phyloP scores from a whole-genome alignment of 495 filamentous ascomycete species.

The Rhypophila decipiens region DNA sequence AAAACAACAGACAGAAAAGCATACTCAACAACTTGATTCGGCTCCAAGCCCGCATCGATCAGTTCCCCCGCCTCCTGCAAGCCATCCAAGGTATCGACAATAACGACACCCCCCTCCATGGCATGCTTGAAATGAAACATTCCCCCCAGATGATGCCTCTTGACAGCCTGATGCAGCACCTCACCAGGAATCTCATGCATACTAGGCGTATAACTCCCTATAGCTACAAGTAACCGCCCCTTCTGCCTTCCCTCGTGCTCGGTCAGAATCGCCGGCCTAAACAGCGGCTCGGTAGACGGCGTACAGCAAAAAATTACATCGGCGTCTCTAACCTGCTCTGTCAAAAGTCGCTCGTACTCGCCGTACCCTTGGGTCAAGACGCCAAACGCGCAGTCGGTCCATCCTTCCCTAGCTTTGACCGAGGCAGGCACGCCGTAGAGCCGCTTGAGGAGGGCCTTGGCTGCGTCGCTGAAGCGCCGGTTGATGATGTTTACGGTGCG shows the following conservation, averaged over 20 bases:
- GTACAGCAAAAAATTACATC: slow-evolving; percentile 75
- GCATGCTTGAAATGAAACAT: slow-evolving; percentile 29
- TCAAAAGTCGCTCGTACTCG: slow-evolving; percentile 62
- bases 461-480: slow-evolving; percentile 51
- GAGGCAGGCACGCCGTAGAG: slow-evolving; percentile 50
- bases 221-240: slow-evolving; percentile 68
- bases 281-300: slow-evolving; percentile 41
- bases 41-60: slow-evolving; percentile 64
- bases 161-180: slow-evolving; percentile 63
- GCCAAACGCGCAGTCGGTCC: slow-evolving; percentile 56
- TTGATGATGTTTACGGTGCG: slow-evolving; percentile 75
- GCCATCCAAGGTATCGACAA: slow-evolving; percentile 77
- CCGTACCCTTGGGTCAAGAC: slow-evolving; percentile 64
- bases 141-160: slow-evolving; percentile 44
- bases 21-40: slow-evolving; percentile 70
- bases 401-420: slow-evolving; percentile 47
- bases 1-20: slow-evolving; percentile 5
- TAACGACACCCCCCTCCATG: slow-evolving; percentile 65
- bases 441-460: slow-evolving; percentile 47
- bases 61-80: slow-evolving; percentile 86
- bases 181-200: slow-evolving; percentile 84
- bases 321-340: slow-evolving; percentile 58
- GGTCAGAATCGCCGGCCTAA: slow-evolving; percentile 53
- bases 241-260: slow-evolving; percentile 63
- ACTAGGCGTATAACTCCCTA: slow-evolving; percentile 76